Base-by-base conservation (phyloP, 768 basidiomycete species). In the Tulasnella sp. region DNA sequence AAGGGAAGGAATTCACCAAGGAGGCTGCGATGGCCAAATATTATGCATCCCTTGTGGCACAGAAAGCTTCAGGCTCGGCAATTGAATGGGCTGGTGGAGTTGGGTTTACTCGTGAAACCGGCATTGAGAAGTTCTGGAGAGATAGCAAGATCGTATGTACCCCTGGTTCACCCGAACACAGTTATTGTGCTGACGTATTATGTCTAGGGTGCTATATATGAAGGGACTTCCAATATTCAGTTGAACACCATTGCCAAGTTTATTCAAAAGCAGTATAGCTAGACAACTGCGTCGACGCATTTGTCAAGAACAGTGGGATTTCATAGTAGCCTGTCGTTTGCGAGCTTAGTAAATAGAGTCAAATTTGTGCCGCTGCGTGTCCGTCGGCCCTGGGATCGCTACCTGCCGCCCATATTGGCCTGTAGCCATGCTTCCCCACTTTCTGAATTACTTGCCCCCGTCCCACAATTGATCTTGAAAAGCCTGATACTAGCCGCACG, bases 21-120 rank as follows among this genome's bases (percentile, higher is more conserved):
- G 87, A 96, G 67, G 93, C 95, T 9, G 95, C 95, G 1, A 95
- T 96, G 87, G 95, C 95, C 44, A 99, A 99, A 66, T 92, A 85
- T 61, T 88, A 80, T 73, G 75, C 83, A 20, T 89, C 88, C 54
- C 75, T 83, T 19, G 78, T 99, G 5, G 95, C 95, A 12, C 86
- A 93, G 66, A 72, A 74, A 37, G 91, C 95, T 2, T 75, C 82
- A 8, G 90, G 93, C 5, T 67, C 73, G 37, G 93, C 93, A 15
- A 96, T 98, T 57, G 93, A 98, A 65, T 96, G 92, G 93, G 79
- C 82, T 1, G 95, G 91, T 35, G 92, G 91, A 1, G 74, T 89
- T 43, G 93, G 90, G 0, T 92, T 86, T 67, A 93, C 90, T 47
- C 69, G 90, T 46, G 91, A 96, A 69, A 86, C 87, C 0, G 91